Percentiles rank a stretch among this genome's conserved stretches.
These are phyloP conservation scores for Cudoniella acicularis DNA, from an alignment of 495 filamentous ascomycete genomes.

Conservation along the genomic window DNA sequence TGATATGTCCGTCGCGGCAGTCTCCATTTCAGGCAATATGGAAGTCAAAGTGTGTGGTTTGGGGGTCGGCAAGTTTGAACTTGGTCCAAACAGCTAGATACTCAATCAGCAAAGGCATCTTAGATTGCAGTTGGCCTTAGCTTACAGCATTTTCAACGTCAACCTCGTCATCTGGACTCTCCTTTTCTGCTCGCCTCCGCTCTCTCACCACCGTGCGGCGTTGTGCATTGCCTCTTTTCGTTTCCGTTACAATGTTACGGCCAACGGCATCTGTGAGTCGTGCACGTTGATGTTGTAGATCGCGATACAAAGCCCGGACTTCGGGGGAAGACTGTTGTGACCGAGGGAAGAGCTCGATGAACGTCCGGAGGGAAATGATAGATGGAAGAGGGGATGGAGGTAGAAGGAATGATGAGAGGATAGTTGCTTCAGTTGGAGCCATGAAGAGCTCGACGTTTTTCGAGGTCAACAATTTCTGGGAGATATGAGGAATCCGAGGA, in stretches of 20 bases:
- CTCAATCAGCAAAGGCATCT: neutral
- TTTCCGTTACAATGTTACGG: conserved; percentile 64
- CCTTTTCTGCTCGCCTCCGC: conserved; percentile 47
- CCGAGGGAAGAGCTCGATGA: conserved; percentile 72
- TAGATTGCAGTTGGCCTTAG: neutral
- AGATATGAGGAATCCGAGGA: too few species aligned
- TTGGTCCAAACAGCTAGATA: conserved; percentile 61
- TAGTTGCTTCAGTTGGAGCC: conserved; percentile 66
- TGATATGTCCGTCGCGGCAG: conserved; percentile 61
- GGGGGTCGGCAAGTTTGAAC: conserved; percentile 33
- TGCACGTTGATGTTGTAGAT: conserved; percentile 69
- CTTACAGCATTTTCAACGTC: conserved; percentile 67
- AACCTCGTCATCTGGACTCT: conserved; percentile 58
- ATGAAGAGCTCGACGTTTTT: conserved; percentile 33
- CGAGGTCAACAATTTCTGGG: neutral
- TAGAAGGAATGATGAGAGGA: conserved; percentile 76
- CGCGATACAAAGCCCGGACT: conserved; percentile 71
- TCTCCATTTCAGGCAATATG: conserved; percentile 64
- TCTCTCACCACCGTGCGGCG: conserved; percentile 57
- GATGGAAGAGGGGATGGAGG: conserved; percentile 68
- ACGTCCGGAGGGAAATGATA: conserved; percentile 68
- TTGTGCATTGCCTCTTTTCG: conserved; percentile 58
- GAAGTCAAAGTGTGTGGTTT: conserved; percentile 56
- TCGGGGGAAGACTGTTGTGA: conserved; percentile 65
- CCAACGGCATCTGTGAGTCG: conserved; percentile 64